Evolutionary conservation across 768 basidiomycete species (phyloP).

Genomic region (Mycena vulgaris): DNA sequence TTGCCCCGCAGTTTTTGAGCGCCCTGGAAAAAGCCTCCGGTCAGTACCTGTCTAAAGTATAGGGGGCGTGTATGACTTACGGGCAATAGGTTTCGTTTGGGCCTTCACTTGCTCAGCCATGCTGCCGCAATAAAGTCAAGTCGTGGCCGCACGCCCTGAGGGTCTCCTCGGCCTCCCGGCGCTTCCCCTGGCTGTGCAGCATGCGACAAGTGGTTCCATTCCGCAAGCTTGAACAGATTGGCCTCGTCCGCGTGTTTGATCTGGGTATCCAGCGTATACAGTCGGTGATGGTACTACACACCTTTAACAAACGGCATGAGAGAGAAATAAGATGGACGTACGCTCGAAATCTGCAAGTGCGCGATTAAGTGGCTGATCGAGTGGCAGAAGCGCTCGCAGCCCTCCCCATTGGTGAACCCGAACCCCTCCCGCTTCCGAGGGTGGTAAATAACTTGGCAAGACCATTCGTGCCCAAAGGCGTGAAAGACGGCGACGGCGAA

Average conservation of each 20-base stretch:
- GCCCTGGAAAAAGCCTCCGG: background rate
- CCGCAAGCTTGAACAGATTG: slow-evolving; percentile 46
- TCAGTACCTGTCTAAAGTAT: too few relatives aligned
- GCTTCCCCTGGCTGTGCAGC: slow-evolving; percentile 17
- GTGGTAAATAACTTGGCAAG: background rate
- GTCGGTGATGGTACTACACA: slow-evolving; percentile 2
- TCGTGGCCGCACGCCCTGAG: slow-evolving; percentile 39
- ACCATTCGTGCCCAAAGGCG: background rate
- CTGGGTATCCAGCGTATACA: slow-evolving; percentile 43
- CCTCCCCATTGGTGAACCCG: too few relatives aligned
- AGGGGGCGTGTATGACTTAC: too few relatives aligned
- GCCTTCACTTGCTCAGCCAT: slow-evolving; percentile 52
- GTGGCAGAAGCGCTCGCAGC: too few relatives aligned
- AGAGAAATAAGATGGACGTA: background rate
- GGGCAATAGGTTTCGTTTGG: slow-evolving; percentile 36
- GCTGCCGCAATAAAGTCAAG: slow-evolving; percentile 36
- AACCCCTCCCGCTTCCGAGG: background rate
- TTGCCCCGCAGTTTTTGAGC: background rate
- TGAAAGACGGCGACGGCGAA: slow-evolving; percentile 57
- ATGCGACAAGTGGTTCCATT: slow-evolving; percentile 48
- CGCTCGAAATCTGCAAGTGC: background rate
- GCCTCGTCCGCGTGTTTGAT: slow-evolving; percentile 42
- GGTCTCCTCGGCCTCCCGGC: slow-evolving; percentile 34
- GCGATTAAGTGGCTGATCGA: background rate
- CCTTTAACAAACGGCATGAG: slow-evolving; percentile 2